Base-by-base conservation (phyloP, 2,329 filamentous ascomycete species). In the Cercospora beticola region DNA sequence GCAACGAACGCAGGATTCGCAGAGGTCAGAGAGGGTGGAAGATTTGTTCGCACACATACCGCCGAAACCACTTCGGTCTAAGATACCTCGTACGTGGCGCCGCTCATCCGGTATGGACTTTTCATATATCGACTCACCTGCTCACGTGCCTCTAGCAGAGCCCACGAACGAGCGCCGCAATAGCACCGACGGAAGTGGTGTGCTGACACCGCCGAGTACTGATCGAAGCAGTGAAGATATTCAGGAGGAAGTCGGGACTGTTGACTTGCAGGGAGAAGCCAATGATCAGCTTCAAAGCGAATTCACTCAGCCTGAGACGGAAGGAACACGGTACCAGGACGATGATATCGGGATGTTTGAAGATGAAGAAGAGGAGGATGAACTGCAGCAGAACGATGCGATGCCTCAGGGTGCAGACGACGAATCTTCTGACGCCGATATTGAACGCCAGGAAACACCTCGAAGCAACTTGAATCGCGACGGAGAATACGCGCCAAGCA, bases 21-120 rank as follows among this genome's bases (percentile, higher is more conserved):
- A 75, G 12, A 69, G 75, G 23, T 63, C 69, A n/a, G 66, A 72
- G 61, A 64, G 66, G n/a, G n/a, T 76, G 5, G 74, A 78, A 36
- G 80, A 81, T 52, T 65, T 80, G 14, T 79, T 81, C 49, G 71
- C 73, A 8, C 76, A 78, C 21, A 75, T 79, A 36, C 70, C 74
- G 57, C 71, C 70, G 2, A 78, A 75, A 46, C 79, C 81, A 65
- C 73, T 76, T 21, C 78, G 82, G 31, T 72, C 78, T 16, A 83
- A 82, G 66, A 75, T 82, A 30, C 79, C 81, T 40, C 76, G 77
- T 16, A 82, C 81, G 3, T 82, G 82, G 79, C 79, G 82, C 52
- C 76, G 79, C n/a, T 79, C 74, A 21, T 81, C 76, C 40, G 78
- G 76, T 5, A 78, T 72, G 60, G 75, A 82, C 60, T 80, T 78